These are phyloP conservation scores for Coemansia sp. DNA, from an alignment of 192 early-diverging fungal genomes.

Conservation along the genomic window DNA sequence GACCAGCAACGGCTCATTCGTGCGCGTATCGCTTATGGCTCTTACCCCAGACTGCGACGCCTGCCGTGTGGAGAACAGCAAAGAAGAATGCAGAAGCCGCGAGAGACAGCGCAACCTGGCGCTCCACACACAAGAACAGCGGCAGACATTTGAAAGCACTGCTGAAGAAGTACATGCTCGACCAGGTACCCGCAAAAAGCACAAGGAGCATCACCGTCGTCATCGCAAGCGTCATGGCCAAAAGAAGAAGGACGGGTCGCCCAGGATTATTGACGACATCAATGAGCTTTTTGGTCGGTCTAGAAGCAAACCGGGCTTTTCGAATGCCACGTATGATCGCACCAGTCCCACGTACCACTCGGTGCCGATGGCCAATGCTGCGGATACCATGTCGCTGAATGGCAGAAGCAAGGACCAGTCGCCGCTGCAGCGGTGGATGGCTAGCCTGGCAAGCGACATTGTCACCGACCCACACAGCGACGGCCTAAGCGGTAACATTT, in stretches of 20 bases:
- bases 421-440: conserved; percentile 49
- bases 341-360: background rate
- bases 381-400: background rate
- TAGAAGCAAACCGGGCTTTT: conserved; percentile 4
- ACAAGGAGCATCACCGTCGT: conserved; percentile 13
- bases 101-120: conserved; percentile 14
- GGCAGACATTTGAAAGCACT: background rate
- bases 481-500: conserved; percentile 8
- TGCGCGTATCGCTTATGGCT: conserved; percentile 51
- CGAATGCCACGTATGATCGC: background rate
- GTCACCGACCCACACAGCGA: conserved; percentile 34
- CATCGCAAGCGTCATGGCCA: conserved; percentile 25
- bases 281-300: conserved; percentile 22
- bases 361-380: background rate
- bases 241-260: conserved; percentile 6
- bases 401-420: conserved; percentile 4
- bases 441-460: conserved; percentile 21
- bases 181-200: conserved; percentile 3
- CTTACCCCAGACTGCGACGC: conserved; percentile 46
- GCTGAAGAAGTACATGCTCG: background rate
- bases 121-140: conserved; percentile 6
- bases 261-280: conserved; percentile 36
- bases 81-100: conserved; percentile 18
- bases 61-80: conserved; percentile 23
- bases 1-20: conserved; percentile 34